Conservation (phyloP, 1,139 yeast genomes). For the Geotrichum armillariae region DNA sequence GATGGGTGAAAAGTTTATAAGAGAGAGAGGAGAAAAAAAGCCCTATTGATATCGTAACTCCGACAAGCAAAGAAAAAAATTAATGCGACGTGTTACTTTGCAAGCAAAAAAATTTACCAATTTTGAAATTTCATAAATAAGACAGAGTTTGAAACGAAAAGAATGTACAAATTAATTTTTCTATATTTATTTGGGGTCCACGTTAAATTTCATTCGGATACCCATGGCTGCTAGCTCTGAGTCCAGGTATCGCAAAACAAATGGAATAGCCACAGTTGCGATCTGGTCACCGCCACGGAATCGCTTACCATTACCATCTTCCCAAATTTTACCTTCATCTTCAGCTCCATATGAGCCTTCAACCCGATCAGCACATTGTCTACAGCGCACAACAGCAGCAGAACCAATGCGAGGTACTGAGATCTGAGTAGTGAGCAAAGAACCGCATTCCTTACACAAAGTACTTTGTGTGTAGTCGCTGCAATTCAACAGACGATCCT, state of each 20-base stretch:
- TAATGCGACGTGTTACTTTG: constrained; percentile 19
- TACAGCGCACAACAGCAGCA: constrained; percentile 75
- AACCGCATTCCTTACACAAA: constrained; percentile 91
- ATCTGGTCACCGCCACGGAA: constrained; percentile 91
- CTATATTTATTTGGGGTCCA: constrained; percentile 41
- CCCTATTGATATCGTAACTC: not conserved
- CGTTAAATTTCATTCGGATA: constrained; percentile 84
- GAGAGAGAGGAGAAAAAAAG: not conserved
- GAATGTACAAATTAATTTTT: not conserved
- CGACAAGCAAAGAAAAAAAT: not conserved
- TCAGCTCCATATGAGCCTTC: constrained; percentile 45
- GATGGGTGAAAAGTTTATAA: not conserved
- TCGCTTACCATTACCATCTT: constrained; percentile 91
- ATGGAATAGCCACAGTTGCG: constrained; percentile 94
- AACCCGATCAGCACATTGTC: constrained; percentile 80
- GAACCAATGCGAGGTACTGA: constrained; percentile 92
- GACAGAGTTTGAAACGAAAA: no score
- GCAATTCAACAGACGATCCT: constrained; percentile 92
- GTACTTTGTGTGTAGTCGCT: constrained; percentile 93
- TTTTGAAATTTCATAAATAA: no score
- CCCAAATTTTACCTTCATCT: constrained; percentile 87
- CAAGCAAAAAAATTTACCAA: no score
- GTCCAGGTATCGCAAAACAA: constrained; percentile 91
- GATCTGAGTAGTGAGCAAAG: constrained; percentile 82
- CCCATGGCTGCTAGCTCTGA: constrained; percentile 99